Evolutionary conservation across 2,329 filamentous ascomycete species (phyloP).

Genomic region (Sarocladium kiliense): DNA sequence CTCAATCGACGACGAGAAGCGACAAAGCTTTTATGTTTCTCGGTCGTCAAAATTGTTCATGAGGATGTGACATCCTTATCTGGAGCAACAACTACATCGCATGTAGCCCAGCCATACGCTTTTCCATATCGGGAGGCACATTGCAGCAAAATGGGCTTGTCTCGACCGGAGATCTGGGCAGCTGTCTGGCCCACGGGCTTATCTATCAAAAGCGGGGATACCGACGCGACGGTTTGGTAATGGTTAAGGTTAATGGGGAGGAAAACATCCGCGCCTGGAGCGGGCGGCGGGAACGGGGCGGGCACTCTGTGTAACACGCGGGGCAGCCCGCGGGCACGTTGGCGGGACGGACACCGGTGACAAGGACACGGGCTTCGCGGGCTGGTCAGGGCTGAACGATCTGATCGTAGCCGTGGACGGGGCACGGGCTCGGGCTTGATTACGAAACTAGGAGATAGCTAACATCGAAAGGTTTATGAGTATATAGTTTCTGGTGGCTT

Average conservation of each 20-base stretch:
- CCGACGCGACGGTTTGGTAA: background rate
- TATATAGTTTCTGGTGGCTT: background rate
- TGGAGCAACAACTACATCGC: background rate
- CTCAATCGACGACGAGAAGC: background rate
- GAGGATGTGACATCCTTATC: conserved; percentile 5
- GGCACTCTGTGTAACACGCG: background rate
- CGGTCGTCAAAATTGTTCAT: background rate
- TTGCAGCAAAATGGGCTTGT: background rate
- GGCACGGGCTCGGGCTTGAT: background rate
- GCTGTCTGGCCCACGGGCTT: background rate
- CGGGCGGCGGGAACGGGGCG: background rate
- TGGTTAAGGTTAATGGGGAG: background rate
- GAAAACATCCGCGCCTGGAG: no score
- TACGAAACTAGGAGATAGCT: background rate
- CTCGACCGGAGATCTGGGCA: background rate
- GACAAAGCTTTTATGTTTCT: background rate
- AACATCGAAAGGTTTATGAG: background rate
- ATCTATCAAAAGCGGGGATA: background rate
- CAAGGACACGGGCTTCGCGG: background rate
- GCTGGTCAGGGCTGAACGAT: no score
- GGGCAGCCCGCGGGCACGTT: background rate
- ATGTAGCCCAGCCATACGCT: background rate
- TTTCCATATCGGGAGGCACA: background rate
- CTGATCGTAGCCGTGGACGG: background rate
- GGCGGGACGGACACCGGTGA: background rate